A percentile compares a stretch with the other conserved stretches of the same genome.
phyloP scores from a whole-genome alignment of 495 filamentous ascomycete species.

The Delitschia confertaspora region DNA sequence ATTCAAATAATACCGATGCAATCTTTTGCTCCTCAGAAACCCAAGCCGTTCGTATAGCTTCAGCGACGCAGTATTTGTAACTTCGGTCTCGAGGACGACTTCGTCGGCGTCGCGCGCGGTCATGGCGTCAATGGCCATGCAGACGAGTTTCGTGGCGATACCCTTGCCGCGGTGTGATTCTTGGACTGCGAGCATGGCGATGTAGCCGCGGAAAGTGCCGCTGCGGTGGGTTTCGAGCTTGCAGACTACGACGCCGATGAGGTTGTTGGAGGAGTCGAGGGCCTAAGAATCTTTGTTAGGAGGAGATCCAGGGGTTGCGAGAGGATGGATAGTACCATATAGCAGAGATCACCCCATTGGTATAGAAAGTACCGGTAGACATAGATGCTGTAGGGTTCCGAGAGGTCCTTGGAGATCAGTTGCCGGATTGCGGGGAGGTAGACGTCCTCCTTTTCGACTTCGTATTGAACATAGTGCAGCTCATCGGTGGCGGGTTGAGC shows the following conservation, averaged over 20 bases:
- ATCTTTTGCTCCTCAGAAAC: conserved; percentile 82
- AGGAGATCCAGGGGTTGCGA: not conserved
- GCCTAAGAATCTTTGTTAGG: conserved; percentile 43
- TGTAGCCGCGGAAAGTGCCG: conserved; percentile 83
- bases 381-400: conserved; percentile 98
- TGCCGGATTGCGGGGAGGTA: conserved; percentile 84
- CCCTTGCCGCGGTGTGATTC: conserved; percentile 69
- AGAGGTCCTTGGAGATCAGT: conserved; percentile 92
- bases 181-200: conserved; percentile 91
- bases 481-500: conserved; percentile 30
- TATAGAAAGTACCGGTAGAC: conserved; percentile 98
- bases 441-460: conserved; percentile 61
- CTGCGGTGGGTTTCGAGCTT: conserved; percentile 85
- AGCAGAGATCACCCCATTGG: conserved; percentile 95
- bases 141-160: conserved; percentile 84
- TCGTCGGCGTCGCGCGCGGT: conserved; percentile 75
- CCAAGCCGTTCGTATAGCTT: conserved; percentile 89
- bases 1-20: conserved; percentile 95
- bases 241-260: conserved; percentile 88
- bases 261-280: conserved; percentile 46
- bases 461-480: conserved; percentile 78
- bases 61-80: conserved; percentile 85
- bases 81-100: conserved; percentile 94
- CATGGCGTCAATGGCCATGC: conserved; percentile 91
- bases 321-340: conserved; percentile 51